phyloP scores from a whole-genome alignment of 2,329 filamentous ascomycete genomes.

The Aureobasidium sp. region DNA sequence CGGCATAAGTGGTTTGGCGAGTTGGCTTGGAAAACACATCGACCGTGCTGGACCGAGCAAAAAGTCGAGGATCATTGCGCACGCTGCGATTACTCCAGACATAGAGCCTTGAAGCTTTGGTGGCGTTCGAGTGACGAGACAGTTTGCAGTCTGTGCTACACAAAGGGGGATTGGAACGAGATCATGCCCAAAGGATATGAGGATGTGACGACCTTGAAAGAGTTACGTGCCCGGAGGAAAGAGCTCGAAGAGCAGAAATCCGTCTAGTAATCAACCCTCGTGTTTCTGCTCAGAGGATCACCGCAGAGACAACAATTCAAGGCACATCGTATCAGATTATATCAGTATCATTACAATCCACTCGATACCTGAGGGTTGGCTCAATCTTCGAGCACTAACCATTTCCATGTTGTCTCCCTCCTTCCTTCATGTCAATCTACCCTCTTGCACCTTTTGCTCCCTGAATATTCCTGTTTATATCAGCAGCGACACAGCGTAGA shows the following conservation, averaged over 20 bases:
- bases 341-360: too few relatives aligned
- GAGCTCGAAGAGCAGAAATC: not conserved
- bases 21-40: not conserved
- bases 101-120: not conserved
- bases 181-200: not conserved
- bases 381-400: too few relatives aligned
- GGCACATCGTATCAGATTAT: too few relatives aligned
- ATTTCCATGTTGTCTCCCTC: too few relatives aligned
- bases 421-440: too few relatives aligned
- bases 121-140: not conserved
- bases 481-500: not conserved
- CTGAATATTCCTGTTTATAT: not conserved
- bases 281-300: too few relatives aligned
- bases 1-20: not conserved
- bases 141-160: too few relatives aligned
- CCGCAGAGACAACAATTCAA: too few relatives aligned
- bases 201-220: not conserved
- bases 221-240: not conserved
- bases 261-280: too few relatives aligned
- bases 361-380: too few relatives aligned
- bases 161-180: too few relatives aligned
- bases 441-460: too few relatives aligned
- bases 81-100: not conserved
- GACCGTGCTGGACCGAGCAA: not conserved
- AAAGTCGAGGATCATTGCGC: not conserved